phyloP scores from a whole-genome alignment of 768 basidiomycete genomes.

The Pulveroboletus frians region DNA sequence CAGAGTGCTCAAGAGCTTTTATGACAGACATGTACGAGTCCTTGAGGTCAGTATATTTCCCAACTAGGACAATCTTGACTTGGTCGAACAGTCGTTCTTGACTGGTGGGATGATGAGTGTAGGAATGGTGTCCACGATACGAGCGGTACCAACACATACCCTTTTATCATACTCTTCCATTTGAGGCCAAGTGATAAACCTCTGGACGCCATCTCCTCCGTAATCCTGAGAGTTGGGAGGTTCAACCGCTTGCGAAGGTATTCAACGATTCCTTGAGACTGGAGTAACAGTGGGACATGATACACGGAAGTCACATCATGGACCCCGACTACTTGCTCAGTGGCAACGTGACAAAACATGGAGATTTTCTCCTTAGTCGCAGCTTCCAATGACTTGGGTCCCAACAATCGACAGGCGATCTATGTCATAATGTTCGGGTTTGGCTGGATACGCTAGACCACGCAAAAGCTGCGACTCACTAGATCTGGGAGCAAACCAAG shows the following conservation, averaged over 20 bases:
- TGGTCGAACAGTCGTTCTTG: slow-evolving; percentile 89
- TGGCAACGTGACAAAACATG: slow-evolving; percentile 96
- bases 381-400: slow-evolving; percentile 72
- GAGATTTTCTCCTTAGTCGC: slow-evolving; percentile 94
- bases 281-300: slow-evolving; percentile 89
- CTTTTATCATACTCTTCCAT: slow-evolving; percentile 81
- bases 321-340: slow-evolving; percentile 88
- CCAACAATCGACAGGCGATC: slow-evolving; percentile 90
- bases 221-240: slow-evolving; percentile 52
- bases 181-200: slow-evolving; percentile 63
- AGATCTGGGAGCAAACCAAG: slow-evolving; percentile 91
- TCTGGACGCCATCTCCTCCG: slow-evolving; percentile 50
- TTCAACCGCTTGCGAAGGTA: slow-evolving; percentile 82
- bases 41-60: slow-evolving; percentile 94
- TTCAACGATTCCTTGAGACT: slow-evolving; percentile 86
- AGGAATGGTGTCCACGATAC: neutral
- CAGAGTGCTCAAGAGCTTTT: slow-evolving; percentile 95
- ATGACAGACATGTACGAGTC: slow-evolving; percentile 99
- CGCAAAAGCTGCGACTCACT: slow-evolving; percentile 39
- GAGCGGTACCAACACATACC: slow-evolving; percentile 41
- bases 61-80: slow-evolving; percentile 87
- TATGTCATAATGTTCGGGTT: slow-evolving; percentile 29
- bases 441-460: neutral
- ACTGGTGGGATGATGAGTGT: slow-evolving; percentile 37
- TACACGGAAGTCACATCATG: slow-evolving; percentile 97